Evolutionary conservation across 2,329 filamentous ascomycete genomes (phyloP).

Genomic region (Ophiostoma sp.): DNA sequence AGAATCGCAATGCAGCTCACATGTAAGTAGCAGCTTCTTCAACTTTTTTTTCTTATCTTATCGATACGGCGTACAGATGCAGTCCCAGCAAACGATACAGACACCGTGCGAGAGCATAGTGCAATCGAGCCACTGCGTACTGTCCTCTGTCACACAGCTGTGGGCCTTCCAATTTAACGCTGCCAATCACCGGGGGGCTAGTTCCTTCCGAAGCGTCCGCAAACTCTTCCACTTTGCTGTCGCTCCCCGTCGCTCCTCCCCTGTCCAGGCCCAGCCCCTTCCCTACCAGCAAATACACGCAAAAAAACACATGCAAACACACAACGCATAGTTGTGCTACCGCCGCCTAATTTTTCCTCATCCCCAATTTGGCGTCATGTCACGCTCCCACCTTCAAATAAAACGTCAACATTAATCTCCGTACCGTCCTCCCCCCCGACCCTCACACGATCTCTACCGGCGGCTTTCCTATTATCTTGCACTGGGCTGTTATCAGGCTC

Average conservation of each 20-base stretch:
- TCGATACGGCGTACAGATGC: slow-evolving; percentile 13
- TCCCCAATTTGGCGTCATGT: slow-evolving; percentile 21
- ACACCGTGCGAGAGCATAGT: background rate
- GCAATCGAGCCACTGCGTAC: background rate
- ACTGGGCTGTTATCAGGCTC: background rate
- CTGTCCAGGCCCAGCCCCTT: background rate
- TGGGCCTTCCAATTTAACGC: background rate
- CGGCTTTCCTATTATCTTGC: slow-evolving; percentile 8
- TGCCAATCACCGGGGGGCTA: slow-evolving; percentile 30
- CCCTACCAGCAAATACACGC: too few species aligned
- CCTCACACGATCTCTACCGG: background rate
- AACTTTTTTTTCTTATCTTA: slow-evolving; percentile 23
- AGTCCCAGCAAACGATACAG: background rate
- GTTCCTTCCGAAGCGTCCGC: slow-evolving; percentile 22
- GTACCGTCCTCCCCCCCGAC: background rate
- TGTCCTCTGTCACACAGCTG: background rate
- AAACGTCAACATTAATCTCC: slow-evolving; percentile 13
- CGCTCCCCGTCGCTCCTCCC: background rate
- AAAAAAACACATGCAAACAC: background rate
- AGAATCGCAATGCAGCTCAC: slow-evolving; percentile 1
- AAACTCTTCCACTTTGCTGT: slow-evolving; percentile 13
- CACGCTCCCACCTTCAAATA: slow-evolving; percentile 18
- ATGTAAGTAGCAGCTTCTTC: slow-evolving; percentile 16
- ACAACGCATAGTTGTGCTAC: slow-evolving; percentile 15
- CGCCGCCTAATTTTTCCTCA: slow-evolving; percentile 17